Evolutionary conservation across 2,329 filamentous ascomycete species (phyloP).

Genomic region (Xylaria sp.): DNA sequence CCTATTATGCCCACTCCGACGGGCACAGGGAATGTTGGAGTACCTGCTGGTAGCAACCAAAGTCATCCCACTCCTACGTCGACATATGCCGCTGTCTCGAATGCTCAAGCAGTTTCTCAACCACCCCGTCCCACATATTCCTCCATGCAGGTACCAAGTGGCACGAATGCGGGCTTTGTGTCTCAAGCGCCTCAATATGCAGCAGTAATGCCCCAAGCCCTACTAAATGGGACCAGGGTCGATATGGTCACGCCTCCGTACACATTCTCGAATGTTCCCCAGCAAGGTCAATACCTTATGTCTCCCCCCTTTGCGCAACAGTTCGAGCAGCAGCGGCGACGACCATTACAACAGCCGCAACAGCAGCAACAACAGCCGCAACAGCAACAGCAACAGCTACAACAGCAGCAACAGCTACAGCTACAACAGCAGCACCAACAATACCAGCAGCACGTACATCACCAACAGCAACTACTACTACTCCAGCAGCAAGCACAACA

Average conservation of each 20-base stretch:
- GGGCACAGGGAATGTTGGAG: background rate
- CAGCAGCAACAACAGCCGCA: conserved; percentile 7
- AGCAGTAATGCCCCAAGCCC: background rate
- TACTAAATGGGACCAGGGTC: conserved; percentile 4
- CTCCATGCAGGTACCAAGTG: background rate
- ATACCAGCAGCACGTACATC: background rate
- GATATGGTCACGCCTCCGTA: conserved; percentile 5
- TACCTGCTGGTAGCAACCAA: conserved; percentile 3
- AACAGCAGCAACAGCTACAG: conserved; percentile 6
- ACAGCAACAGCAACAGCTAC: conserved; percentile 3
- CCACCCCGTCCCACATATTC: background rate
- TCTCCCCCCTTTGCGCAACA: conserved; percentile 1
- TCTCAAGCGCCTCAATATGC: conserved; percentile 11
- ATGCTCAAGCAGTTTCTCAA: background rate
- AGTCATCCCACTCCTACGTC: conserved; percentile 14
- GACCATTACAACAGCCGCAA: conserved; percentile 1
- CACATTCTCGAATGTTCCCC: conserved; percentile 2
- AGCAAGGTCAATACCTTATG: conserved; percentile 13
- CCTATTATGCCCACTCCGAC: conserved; percentile 3
- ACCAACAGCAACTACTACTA: conserved; percentile 9
- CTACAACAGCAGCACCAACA: conserved; percentile 8
- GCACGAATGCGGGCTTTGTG: conserved; percentile 5
- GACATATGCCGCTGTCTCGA: conserved; percentile 10
- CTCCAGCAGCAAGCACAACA: background rate
- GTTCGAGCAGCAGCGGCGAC: conserved; percentile 4